Evolutionary conservation across 257 asterid species (phyloP), one percentile per base, ranked within the genome.

Genomic region (Nicotiana knightiana): DNA sequence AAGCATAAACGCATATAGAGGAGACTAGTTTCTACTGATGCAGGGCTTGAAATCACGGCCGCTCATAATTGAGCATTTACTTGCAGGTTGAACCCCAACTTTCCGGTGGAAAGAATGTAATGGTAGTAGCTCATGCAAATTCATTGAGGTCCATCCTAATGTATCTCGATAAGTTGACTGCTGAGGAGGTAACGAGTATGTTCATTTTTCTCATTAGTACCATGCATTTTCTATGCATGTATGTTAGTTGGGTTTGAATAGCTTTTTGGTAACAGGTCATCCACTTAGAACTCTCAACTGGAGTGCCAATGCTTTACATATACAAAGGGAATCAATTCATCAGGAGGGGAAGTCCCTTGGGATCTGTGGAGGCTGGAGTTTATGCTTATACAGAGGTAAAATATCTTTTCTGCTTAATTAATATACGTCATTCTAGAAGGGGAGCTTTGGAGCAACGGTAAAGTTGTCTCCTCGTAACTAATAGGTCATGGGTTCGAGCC

Each of bases 101-200:
- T 84, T 32, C 87, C 91, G 82, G 30, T 54, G 97, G 98, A 82
- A 89, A 85, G 71, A 91, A 95, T 84, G 90, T 95, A 76, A 92
- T 95, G 98, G 93, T 95, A 53, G 98, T 92, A 28, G 99, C 99
- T 84, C 99, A 93, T 86, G 98, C 98, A 30, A 95, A 93, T 89
- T 95, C 98, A 28, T 84, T 93, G 87, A 91, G 99, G 88, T 95
- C 99, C 86, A 93, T 92, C 81, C 89, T 95, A 61, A 93, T 93
- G 99, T 95, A 95, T 90, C 98, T 95, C 30, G 99, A 93, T 84
- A 86, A 92, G 65, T 81, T 93, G 84, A 93, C 94, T 83, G 89
- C 97, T 78, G 88, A 90, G 81, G 97, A 95, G 99, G 99, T 95
- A 83, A 75, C 51, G 85, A 39, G 12, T 48, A 46, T 21, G 58